A percentile compares a stretch with the other conserved stretches of the same genome.
phyloP scores from a whole-genome alignment of 1,139 yeast species.

The Taphrina betulina region DNA sequence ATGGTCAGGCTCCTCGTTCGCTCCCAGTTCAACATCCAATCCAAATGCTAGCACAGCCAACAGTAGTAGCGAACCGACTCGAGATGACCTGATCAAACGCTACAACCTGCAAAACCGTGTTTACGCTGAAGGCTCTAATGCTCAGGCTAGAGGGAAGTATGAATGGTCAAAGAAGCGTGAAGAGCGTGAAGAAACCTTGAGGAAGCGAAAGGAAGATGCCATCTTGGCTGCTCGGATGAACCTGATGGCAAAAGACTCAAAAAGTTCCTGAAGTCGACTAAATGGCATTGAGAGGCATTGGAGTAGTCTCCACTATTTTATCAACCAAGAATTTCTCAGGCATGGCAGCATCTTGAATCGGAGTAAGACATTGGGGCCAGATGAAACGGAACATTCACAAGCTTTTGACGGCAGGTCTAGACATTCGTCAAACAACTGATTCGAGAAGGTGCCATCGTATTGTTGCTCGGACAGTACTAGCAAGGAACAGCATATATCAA shows the following conservation, averaged over 20 bases:
- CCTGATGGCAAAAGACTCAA: slow-evolving; percentile 3
- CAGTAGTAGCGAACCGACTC: neutral
- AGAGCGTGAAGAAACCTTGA: slow-evolving; percentile 21
- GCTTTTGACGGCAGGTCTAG: no score
- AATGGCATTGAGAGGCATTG: no score
- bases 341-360: no score
- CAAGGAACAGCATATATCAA: no score
- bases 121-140: neutral
- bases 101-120: slow-evolving; percentile 10
- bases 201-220: slow-evolving; percentile 24
- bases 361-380: no score
- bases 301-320: no score
- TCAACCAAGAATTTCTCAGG: no score
- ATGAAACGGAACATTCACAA: no score
- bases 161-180: slow-evolving; percentile 3
- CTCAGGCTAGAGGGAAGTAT: neutral
- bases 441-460: no score
- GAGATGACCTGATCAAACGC: slow-evolving; percentile 11
- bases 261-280: no score
- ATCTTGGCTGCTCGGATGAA: slow-evolving; percentile 21
- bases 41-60: neutral
- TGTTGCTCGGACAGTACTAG: no score
- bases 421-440: no score
- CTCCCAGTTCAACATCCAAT: neutral
- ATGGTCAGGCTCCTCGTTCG: neutral